A percentile compares a stretch with the other conserved stretches of the same genome.
Conservation (phyloP, 257 asterid species). For the Solanum virginianum region DNA sequence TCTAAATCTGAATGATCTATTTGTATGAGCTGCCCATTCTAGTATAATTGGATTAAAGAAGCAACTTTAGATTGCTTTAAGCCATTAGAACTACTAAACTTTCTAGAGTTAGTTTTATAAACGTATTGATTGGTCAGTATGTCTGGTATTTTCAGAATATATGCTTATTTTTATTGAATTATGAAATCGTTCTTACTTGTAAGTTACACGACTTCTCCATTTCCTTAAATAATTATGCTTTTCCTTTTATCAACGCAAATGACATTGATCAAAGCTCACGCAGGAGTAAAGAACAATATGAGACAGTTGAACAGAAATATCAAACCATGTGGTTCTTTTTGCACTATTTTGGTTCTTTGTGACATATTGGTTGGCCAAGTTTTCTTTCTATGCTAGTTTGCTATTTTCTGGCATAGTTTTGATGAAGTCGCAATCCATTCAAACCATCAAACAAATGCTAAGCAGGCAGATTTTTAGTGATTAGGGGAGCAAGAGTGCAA, state of each 20-base stretch:
- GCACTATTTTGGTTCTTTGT: slow-evolving; percentile 60
- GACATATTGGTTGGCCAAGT: slow-evolving; percentile 61
- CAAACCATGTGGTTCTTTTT: slow-evolving; percentile 73
- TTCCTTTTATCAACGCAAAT: slow-evolving; percentile 47
- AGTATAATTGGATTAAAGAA: background rate
- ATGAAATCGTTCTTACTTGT: background rate
- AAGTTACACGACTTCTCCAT: background rate
- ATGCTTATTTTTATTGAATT: background rate
- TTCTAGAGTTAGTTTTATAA: background rate
- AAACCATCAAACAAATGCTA: background rate
- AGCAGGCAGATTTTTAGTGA: background rate
- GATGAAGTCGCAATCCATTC: background rate
- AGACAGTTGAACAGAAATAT: slow-evolving; percentile 75
- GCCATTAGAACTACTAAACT: background rate
- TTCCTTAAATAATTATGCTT: background rate
- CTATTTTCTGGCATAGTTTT: background rate
- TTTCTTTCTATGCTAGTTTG: slow-evolving; percentile 1
- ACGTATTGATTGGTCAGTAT: background rate
- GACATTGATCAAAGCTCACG: slow-evolving; percentile 88
- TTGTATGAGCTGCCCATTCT: background rate
- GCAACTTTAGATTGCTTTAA: background rate
- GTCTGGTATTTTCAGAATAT: background rate
- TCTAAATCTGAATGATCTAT: background rate
- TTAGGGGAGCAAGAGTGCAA: background rate
- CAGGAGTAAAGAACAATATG: slow-evolving; percentile 93